phyloP scores from a whole-genome alignment of 2,329 filamentous ascomycete genomes.

The Graphiopsis chlorocephala region DNA sequence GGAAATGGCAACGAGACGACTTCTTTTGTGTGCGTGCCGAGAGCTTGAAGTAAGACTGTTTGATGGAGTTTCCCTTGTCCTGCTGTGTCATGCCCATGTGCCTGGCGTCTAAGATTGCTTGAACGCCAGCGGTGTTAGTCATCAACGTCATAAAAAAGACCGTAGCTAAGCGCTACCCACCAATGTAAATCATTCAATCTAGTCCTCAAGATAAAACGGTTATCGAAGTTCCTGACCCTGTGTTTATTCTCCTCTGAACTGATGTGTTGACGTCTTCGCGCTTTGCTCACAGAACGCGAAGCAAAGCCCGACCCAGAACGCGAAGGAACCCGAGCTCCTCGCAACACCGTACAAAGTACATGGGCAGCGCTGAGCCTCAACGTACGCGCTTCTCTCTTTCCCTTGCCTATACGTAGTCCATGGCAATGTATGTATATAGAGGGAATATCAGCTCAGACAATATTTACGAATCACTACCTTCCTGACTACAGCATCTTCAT shows the following conservation, averaged over 20 bases:
- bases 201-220: too few species aligned
- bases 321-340: constrained; percentile 4
- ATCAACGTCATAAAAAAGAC: not conserved
- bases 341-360: not conserved
- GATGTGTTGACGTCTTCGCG: not conserved
- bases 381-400: not conserved
- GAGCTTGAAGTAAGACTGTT: not conserved
- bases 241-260: too few species aligned
- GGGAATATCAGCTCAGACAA: not conserved
- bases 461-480: not conserved
- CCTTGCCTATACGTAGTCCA: not conserved
- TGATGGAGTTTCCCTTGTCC: not conserved
- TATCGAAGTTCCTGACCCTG: too few species aligned
- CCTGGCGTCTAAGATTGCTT: not conserved
- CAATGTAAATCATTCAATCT: too few species aligned
- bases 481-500: not conserved
- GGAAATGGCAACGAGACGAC: not conserved
- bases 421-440: not conserved
- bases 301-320: not conserved
- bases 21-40: not conserved
- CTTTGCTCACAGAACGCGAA: not conserved
- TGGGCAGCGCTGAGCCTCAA: not conserved
- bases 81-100: not conserved
- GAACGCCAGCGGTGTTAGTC: not conserved
- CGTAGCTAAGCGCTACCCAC: too few species aligned